Percentiles rank a stretch among this genome's conserved stretches.
phyloP scores from a whole-genome alignment of 192 early-diverging fungal species.

The Martensiomyces pterosporus region DNA sequence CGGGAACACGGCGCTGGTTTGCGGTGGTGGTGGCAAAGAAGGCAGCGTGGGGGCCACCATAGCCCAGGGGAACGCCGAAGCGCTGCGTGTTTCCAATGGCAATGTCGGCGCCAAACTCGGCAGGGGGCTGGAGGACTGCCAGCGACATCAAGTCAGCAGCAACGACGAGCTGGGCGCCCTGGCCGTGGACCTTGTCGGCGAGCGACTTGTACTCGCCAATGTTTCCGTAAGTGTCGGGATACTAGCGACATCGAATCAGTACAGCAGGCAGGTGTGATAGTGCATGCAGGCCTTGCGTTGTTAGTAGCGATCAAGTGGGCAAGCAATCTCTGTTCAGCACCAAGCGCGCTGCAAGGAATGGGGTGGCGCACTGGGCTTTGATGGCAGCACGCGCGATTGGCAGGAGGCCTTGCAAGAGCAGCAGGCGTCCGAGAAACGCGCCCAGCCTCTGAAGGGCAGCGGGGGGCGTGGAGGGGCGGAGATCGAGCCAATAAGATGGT shows the following conservation, averaged over 20 bases:
- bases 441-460: too few relatives aligned
- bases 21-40: conserved; percentile 94
- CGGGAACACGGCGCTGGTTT: conserved; percentile 94
- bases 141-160: conserved; percentile 94
- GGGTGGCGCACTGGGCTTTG: too few relatives aligned
- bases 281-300: too few relatives aligned
- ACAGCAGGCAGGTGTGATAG: conserved; percentile 16
- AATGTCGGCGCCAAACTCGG: conserved; percentile 97
- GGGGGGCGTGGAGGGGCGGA: too few relatives aligned
- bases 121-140: conserved; percentile 86
- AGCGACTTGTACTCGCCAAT: conserved; percentile 81
- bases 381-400: too few relatives aligned
- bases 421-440: too few relatives aligned
- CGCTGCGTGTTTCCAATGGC: conserved; percentile 96
- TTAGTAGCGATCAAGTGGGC: too few relatives aligned
- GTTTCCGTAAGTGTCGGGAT: conserved; percentile 86
- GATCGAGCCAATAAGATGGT: conserved; percentile 8
- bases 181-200: conserved; percentile 70
- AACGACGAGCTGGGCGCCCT: conserved; percentile 82
- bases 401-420: too few relatives aligned
- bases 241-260: conserved; percentile 56
- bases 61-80: conserved; percentile 98
- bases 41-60: conserved; percentile 98
- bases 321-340: too few relatives aligned
- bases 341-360: too few relatives aligned